These are phyloP conservation scores for Marchantia polymorpha DNA, from an alignment of 225 moss, liverwort and hornwort species.

Conservation along the genomic window DNA sequence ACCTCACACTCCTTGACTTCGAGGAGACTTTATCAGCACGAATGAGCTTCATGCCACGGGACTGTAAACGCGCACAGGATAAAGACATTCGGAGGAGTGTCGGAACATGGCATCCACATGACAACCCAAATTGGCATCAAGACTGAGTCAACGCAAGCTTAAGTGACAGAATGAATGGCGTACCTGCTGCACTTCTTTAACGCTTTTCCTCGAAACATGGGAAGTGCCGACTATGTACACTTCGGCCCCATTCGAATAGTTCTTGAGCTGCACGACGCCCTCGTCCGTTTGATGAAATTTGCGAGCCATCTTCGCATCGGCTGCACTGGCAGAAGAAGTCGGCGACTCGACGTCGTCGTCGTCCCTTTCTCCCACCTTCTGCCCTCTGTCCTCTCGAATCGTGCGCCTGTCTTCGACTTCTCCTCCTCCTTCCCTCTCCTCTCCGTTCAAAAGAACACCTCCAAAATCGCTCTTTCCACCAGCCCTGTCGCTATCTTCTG, in stretches of 20 bases:
- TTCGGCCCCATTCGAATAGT: conserved; percentile 67
- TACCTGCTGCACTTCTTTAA: conserved; percentile 61
- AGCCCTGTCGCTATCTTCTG: conserved; percentile 31
- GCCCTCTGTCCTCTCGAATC: too few species aligned
- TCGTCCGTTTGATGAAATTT: conserved; percentile 45
- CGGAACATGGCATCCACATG: too few species aligned
- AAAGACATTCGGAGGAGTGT: too few species aligned
- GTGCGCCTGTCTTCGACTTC: neutral
- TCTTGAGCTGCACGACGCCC: conserved; percentile 63
- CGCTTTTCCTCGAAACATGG: conserved; percentile 62
- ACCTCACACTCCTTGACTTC: too few species aligned
- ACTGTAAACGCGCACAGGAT: too few species aligned
- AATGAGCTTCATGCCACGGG: too few species aligned
- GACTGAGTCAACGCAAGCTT: too few species aligned
- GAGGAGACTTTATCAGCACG: too few species aligned
- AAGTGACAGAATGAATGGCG: too few species aligned
- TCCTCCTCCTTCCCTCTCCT: neutral
- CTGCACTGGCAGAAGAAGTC: neutral
- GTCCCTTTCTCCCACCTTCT: too few species aligned
- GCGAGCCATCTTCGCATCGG: neutral
- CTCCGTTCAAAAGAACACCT: neutral
- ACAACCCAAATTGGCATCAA: too few species aligned
- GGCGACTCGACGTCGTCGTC: neutral
- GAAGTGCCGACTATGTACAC: conserved; percentile 67
- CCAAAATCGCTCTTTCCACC: conserved; percentile 12